Evolutionary conservation across 148 eudicot species (phyloP).

Genomic region (Euryodendron excelsum): DNA sequence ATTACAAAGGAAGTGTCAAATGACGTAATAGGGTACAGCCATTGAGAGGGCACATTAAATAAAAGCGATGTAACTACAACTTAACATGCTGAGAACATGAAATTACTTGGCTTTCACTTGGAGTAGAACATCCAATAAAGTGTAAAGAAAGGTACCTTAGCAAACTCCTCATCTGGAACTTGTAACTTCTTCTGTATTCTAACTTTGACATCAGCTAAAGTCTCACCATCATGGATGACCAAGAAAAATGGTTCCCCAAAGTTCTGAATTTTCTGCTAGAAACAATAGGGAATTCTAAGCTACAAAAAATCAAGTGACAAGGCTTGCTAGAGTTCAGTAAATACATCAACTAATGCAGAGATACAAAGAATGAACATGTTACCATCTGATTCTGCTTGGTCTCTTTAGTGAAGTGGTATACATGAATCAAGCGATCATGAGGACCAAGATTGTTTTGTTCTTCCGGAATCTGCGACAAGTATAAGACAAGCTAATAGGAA

Average conservation of each 20-base stretch:
- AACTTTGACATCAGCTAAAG: conserved; percentile 63
- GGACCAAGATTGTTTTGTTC: conserved; percentile 83
- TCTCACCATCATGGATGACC: conserved; percentile 83
- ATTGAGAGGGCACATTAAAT: neutral
- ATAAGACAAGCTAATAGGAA: neutral
- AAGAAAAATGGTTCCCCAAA: conserved; percentile 88
- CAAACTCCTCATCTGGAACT: conserved; percentile 82
- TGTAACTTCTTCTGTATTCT: conserved; percentile 80
- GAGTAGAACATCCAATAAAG: too few species aligned
- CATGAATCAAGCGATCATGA: conserved; percentile 74
- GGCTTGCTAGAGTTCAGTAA: too few species aligned
- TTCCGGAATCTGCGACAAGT: conserved; percentile 66
- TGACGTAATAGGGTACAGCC: neutral
- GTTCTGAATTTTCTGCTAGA: conserved; percentile 66
- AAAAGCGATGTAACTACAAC: neutral
- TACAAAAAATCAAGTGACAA: neutral
- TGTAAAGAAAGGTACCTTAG: too few species aligned
- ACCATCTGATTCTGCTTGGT: conserved; percentile 74
- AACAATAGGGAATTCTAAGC: conserved; percentile 9
- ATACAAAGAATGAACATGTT: too few species aligned
- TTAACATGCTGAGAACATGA: too few species aligned
- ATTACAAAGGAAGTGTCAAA: conserved; percentile 3
- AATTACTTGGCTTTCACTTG: too few species aligned
- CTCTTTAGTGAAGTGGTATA: conserved; percentile 76
- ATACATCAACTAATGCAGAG: neutral